A percentile compares a stretch with the other conserved stretches of the same genome.
These are phyloP conservation scores for Thymus mandschuricus DNA, from an alignment of 257 asterid genomes.

Conservation along the genomic window DNA sequence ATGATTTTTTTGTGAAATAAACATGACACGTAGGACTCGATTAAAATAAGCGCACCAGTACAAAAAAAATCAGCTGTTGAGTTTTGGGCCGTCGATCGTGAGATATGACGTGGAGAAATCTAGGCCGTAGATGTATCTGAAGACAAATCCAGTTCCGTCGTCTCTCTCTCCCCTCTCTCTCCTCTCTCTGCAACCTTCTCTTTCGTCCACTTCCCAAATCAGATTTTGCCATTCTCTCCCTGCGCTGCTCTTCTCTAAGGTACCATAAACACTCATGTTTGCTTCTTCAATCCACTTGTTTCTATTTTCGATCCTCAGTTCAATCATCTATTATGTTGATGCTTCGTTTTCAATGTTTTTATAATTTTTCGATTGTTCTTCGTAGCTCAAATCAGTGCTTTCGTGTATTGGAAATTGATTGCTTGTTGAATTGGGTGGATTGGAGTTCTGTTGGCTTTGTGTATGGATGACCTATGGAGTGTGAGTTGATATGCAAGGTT, in stretches of 20 bases:
- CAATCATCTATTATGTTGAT: not conserved
- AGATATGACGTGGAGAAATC: not conserved
- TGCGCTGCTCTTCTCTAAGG: not conserved
- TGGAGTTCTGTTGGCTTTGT: not conserved
- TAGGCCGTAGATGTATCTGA: not conserved
- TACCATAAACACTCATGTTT: not conserved
- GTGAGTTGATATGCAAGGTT: not conserved
- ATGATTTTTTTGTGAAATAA: no score
- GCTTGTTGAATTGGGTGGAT: not conserved
- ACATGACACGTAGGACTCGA: no score
- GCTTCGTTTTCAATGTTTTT: not conserved
- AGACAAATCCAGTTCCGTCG: not conserved
- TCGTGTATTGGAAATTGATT: not conserved
- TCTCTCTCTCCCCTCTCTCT: not conserved
- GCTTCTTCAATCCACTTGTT: not conserved
- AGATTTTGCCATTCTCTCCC: not conserved
- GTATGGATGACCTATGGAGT: not conserved
- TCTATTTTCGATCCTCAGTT: not conserved
- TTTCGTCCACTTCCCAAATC: slow-evolving; percentile 9
- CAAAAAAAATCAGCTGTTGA: no score
- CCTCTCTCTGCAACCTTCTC: not conserved
- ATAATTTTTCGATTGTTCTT: not conserved
- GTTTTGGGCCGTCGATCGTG: not conserved
- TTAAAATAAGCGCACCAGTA: no score
- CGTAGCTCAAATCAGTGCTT: not conserved